Conservation (phyloP, 2,329 filamentous ascomycete species). For the Ceratocystis albifundus region DNA sequence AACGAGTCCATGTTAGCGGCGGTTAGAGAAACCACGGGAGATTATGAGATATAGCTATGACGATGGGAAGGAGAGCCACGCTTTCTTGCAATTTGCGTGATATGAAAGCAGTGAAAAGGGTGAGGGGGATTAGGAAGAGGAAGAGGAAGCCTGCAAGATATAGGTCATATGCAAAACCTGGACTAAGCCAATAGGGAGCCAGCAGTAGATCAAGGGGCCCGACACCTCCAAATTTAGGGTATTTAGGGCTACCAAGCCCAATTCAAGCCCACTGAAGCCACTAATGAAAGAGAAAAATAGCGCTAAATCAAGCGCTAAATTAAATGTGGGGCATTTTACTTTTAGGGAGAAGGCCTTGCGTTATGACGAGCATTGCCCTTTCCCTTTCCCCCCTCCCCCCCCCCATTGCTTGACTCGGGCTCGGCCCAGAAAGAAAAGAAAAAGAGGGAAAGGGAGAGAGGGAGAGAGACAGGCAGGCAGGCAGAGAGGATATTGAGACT, state of each 20-base stretch:
- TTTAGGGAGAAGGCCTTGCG: not conserved
- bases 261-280: not conserved
- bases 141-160: too few relatives aligned
- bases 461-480: too few relatives aligned
- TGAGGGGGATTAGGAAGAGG: not conserved
- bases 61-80: not conserved
- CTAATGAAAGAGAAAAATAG: not conserved
- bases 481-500: not conserved
- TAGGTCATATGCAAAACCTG: too few relatives aligned
- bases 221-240: not conserved
- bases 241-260: not conserved
- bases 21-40: not conserved
- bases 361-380: not conserved
- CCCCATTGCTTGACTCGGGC: slow-evolving; percentile 1
- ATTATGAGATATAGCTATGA: not conserved
- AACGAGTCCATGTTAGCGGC: slow-evolving; percentile 14
- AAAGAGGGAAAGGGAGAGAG: not conserved
- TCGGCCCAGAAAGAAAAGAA: not conserved
- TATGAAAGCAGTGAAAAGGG: not conserved
- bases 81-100: too few relatives aligned
- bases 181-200: not conserved
- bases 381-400: too few relatives aligned
- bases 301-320: not conserved
- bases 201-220: not conserved
- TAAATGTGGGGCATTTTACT: not conserved